phyloP scores from a whole-genome alignment of 1,139 yeast species.

The Blastobotrys malaysiensis region DNA sequence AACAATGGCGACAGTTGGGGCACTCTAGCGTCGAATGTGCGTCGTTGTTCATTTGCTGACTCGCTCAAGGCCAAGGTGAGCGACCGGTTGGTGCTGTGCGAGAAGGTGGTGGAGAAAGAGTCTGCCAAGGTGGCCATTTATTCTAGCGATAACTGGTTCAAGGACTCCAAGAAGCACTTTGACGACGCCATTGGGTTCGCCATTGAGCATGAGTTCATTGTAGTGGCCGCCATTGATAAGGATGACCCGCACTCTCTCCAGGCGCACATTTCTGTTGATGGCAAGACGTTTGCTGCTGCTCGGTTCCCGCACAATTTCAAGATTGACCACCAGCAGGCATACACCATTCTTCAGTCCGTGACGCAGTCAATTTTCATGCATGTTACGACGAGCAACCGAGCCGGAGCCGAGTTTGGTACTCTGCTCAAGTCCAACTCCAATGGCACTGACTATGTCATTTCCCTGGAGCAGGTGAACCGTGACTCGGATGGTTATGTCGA shows the following conservation, averaged over 20 bases:
- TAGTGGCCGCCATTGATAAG: slow-evolving; percentile 51
- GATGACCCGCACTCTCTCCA: slow-evolving; percentile 42
- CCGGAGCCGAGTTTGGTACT: slow-evolving; percentile 63
- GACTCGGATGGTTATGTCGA: slow-evolving; percentile 74
- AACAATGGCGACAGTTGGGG: slow-evolving; percentile 58
- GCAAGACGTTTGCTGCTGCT: slow-evolving; percentile 72
- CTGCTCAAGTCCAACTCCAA: slow-evolving; percentile 90
- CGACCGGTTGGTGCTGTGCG: slow-evolving; percentile 59
- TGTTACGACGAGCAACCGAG: slow-evolving; percentile 57
- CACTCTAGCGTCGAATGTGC: slow-evolving; percentile 46
- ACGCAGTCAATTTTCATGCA: slow-evolving; percentile 77
- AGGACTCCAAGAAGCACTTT: slow-evolving; percentile 37
- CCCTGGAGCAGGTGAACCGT: slow-evolving; percentile 73
- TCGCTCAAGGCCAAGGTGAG: slow-evolving; percentile 38
- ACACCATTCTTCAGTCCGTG: slow-evolving; percentile 74
- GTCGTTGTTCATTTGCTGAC: slow-evolving; percentile 64
- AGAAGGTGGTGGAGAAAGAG: slow-evolving; percentile 37
- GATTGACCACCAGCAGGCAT: slow-evolving; percentile 66
- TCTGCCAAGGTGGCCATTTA: neutral
- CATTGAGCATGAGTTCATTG: slow-evolving; percentile 56
- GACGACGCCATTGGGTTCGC: slow-evolving; percentile 62
- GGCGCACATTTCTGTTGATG: slow-evolving; percentile 78
- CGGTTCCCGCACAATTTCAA: slow-evolving; percentile 67
- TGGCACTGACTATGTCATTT: slow-evolving; percentile 82
- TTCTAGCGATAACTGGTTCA: slow-evolving; percentile 52